phyloP scores from a whole-genome alignment of 164 flowering plant genomes.

The Cinnamomum chago region DNA sequence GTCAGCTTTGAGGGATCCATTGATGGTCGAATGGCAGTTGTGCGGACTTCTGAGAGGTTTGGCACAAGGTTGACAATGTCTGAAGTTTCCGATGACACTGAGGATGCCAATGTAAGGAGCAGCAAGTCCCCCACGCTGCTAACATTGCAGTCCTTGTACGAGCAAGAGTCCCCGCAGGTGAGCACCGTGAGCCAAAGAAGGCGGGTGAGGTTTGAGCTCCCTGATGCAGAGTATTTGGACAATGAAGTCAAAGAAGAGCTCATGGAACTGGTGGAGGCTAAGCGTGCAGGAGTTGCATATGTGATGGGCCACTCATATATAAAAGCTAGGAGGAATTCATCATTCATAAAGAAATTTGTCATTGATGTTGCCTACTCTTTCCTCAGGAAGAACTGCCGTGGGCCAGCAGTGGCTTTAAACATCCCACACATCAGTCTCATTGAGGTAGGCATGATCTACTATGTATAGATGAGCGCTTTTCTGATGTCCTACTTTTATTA shows the following conservation, averaged over 20 bases:
- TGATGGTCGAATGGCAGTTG: conserved; percentile 60
- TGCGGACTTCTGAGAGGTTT: conserved; percentile 40
- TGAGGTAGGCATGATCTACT: conserved; percentile 67
- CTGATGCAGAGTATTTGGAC: conserved; percentile 25
- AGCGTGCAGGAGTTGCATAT: conserved; percentile 54
- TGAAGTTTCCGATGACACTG: conserved; percentile 17
- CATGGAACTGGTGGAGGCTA: conserved; percentile 53
- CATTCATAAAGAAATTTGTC: conserved; percentile 49
- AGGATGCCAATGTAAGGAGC: conserved; percentile 19
- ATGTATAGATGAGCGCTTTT: conserved; percentile 23
- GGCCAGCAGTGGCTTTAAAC: conserved; percentile 53
- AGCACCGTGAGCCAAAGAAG: conserved; percentile 15
- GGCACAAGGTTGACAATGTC: conserved; percentile 40
- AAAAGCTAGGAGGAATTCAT: conserved; percentile 52
- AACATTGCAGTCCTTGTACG: conserved; percentile 35
- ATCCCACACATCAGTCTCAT: conserved; percentile 68
- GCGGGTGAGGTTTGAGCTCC: conserved; percentile 33
- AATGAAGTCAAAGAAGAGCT: conserved; percentile 55
- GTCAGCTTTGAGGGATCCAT: conserved; percentile 26
- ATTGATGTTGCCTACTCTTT: conserved; percentile 52
- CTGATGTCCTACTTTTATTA: background rate
- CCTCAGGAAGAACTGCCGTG: conserved; percentile 58
- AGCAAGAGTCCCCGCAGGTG: conserved; percentile 37
- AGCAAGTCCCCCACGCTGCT: conserved; percentile 42
- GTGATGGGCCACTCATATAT: conserved; percentile 55